A percentile compares a stretch with the other conserved stretches of the same genome.
Evolutionary conservation across 306 rosid genomes (phyloP).

Genomic region (Vigna angularis): DNA sequence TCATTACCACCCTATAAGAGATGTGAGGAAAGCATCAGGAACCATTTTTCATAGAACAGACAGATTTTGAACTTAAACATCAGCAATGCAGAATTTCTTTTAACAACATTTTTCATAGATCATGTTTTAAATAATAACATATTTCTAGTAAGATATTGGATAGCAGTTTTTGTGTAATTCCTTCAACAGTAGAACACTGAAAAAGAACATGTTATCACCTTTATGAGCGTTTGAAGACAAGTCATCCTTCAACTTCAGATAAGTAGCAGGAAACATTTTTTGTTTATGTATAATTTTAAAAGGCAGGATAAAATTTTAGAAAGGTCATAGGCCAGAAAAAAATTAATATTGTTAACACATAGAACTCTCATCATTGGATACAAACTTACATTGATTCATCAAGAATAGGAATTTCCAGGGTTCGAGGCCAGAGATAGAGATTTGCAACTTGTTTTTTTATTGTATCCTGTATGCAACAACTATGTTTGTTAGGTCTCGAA

Average conservation of each 20-base stretch:
- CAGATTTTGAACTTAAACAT: neutral
- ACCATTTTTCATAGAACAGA: conserved; percentile 4
- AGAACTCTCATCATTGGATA: conserved; percentile 9
- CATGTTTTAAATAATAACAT: conserved; percentile 4
- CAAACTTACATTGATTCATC: conserved; percentile 76
- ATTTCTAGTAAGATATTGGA: neutral
- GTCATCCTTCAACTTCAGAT: neutral
- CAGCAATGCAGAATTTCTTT: conserved; percentile 16
- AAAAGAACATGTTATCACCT: neutral
- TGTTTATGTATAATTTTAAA: neutral
- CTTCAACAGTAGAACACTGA: neutral
- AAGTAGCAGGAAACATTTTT: conserved; percentile 1
- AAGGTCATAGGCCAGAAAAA: neutral
- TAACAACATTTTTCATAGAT: conserved; percentile 7
- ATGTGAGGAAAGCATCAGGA: conserved; percentile 23
- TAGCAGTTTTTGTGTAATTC: conserved; percentile 3
- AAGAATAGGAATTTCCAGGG: conserved; percentile 74
- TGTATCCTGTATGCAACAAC: conserved; percentile 63
- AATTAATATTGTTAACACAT: conserved; percentile 14
- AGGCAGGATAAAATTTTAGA: conserved; percentile 5
- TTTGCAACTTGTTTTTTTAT: conserved; percentile 76
- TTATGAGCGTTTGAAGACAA: neutral
- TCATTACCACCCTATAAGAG: conserved; percentile 58
- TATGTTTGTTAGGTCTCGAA: conserved; percentile 38
- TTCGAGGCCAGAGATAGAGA: conserved; percentile 93